Base-by-base conservation (phyloP, 2,329 filamentous ascomycete genomes). In the Aspergillus uvarum region DNA sequence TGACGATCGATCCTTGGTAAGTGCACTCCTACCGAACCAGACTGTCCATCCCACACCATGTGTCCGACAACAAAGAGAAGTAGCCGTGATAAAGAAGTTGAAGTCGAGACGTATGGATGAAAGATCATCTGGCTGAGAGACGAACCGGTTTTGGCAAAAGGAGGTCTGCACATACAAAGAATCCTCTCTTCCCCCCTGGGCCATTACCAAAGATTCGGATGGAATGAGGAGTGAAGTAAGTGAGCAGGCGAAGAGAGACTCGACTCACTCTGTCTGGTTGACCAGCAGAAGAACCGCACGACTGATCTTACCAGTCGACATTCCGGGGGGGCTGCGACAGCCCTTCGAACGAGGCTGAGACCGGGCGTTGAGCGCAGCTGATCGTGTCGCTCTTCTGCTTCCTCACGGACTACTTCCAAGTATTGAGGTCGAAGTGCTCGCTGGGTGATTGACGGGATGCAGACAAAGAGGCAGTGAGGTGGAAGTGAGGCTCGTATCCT, bases 381-480 rank as follows among this genome's bases (percentile, higher is more conserved):
- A 35, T 19, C 16, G 14, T 44, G 14, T n/a, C 7, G 5, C 16
- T 44, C 14, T 19, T 44, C 38, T 44, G 16, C 16, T 19, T 3
- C 3, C 38, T 19, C 38, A 16, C 14, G 1, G 16, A 12, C 14
- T 12, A 44, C 21, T 24, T 22, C 38, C 19, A 38, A 31, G 21
- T 14, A 42, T n/a, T 5, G 16, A 19, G 29, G 12, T 7, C n/a
- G 38, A 44, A 44, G 16, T 19, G 51, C 14, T 16, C 32, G 35
- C 14, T 53, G 32, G 32, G 6, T 29, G 60, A 8, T 47, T 19
- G 32, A 42, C 16, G 47, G 29, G 32, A 47, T 24, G 42, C 54
- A 52, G 31, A 52, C 26, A 53, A 59, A 51, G 58, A 56, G 57
- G 61, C 51, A 63, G 58, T 60, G 61, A 63, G 61, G 60, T 53